Evolutionary conservation across 1,284 basidiomycete genomes (phyloP).

Genomic region (Ceratobasidium sp.): DNA sequence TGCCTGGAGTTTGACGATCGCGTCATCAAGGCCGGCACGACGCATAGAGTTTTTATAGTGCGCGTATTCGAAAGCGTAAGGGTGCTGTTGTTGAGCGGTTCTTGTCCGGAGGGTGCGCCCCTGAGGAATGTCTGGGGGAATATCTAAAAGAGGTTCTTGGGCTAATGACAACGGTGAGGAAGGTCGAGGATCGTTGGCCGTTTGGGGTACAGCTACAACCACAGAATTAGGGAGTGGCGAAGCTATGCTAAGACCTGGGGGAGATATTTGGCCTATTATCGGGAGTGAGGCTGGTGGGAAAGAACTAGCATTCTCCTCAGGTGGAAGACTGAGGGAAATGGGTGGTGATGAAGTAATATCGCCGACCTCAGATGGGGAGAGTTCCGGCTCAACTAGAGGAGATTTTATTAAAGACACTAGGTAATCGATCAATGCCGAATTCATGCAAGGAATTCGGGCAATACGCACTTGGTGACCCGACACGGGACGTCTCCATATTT

Average conservation of each 20-base stretch:
- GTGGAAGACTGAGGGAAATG: not conserved
- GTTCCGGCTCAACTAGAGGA: not conserved
- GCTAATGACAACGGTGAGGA: not conserved
- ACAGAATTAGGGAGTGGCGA: not conserved
- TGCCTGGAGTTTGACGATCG: constrained; percentile 28
- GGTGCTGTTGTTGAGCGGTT: constrained; percentile 43
- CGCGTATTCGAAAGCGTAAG: constrained; percentile 40
- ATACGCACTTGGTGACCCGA: not conserved
- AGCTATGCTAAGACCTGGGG: not conserved
- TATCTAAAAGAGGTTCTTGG: not conserved
- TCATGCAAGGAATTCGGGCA: not conserved
- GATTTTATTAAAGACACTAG: not conserved
- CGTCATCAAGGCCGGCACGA: constrained; percentile 36
- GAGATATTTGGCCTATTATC: not conserved
- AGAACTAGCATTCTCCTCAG: not conserved
- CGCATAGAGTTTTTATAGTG: constrained; percentile 39
- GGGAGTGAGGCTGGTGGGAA: not conserved
- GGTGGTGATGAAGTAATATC: not conserved
- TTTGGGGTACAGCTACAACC: not conserved
- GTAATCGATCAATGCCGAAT: too few species aligned
- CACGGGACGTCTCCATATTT: not conserved
- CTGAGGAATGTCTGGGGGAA: not conserved
- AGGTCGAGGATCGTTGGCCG: not conserved
- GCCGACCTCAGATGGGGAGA: not conserved
- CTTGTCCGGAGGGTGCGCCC: constrained; percentile 33